These are phyloP conservation scores for Leccinum sublutescens DNA, from an alignment of 768 basidiomycete species.

Conservation along the genomic window DNA sequence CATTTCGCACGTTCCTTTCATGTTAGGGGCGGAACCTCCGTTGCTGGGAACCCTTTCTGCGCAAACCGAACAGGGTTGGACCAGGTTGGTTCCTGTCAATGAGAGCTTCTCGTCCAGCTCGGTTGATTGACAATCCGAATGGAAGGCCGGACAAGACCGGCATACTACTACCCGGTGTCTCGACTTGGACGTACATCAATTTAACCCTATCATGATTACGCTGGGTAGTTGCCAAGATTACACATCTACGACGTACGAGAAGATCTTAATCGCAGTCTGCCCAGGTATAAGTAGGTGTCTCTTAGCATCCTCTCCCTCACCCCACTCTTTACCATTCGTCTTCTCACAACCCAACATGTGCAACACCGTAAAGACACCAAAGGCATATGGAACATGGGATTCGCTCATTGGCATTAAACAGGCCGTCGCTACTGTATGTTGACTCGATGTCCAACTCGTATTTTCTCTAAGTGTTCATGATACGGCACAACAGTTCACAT, in stretches of 20 bases:
- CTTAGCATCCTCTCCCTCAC: not conserved
- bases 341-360: slow-evolving; percentile 1
- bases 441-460: not conserved
- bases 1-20: too few species aligned
- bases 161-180: too few species aligned
- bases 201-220: too few species aligned
- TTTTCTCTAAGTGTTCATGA: not conserved
- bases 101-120: too few species aligned
- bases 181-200: too few species aligned
- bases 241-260: not conserved
- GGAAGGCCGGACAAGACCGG: too few species aligned
- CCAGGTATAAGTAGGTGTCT: not conserved
- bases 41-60: too few species aligned
- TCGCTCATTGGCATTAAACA: slow-evolving; percentile 53
- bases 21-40: too few species aligned
- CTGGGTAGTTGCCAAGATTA: not conserved
- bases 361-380: slow-evolving; percentile 11
- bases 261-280: not conserved
- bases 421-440: slow-evolving; percentile 41
- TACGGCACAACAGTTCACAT: slow-evolving; percentile 20
- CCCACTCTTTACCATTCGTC: too few species aligned
- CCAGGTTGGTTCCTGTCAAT: too few species aligned
- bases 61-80: too few species aligned
- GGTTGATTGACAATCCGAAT: too few species aligned
- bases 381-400: slow-evolving; percentile 60